Percentiles rank a stretch among this genome's conserved stretches.
Evolutionary conservation across 2,329 filamentous ascomycete species (phyloP).

Genomic region (Ophiobolus disseminans): DNA sequence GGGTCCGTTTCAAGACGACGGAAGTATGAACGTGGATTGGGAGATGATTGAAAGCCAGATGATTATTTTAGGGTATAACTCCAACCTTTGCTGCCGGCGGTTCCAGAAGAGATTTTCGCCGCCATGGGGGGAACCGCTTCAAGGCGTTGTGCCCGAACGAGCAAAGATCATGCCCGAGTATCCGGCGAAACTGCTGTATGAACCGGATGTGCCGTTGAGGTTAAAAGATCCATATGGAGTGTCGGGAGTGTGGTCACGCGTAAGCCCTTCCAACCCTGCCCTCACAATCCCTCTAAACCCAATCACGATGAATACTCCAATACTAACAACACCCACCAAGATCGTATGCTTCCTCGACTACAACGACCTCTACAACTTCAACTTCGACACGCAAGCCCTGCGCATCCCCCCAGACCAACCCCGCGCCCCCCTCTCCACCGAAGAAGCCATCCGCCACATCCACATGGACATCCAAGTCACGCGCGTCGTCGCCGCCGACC

Average conservation of each 20-base stretch:
- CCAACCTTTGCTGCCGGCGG: slow-evolving; percentile 32
- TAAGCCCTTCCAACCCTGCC: slow-evolving; percentile 53
- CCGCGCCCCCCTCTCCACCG: slow-evolving; percentile 63
- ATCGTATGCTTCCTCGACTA: slow-evolving; percentile 55
- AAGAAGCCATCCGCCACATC: slow-evolving; percentile 75
- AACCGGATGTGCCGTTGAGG: slow-evolving; percentile 56
- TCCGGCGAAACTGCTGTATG: slow-evolving; percentile 22
- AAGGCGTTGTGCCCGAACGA: slow-evolving; percentile 32
- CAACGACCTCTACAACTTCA: slow-evolving; percentile 72
- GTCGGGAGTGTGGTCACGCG: slow-evolving; percentile 73
- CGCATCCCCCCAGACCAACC: slow-evolving; percentile 47
- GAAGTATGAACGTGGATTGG: slow-evolving; percentile 72
- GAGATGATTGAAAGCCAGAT: slow-evolving; percentile 79
- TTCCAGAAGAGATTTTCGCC: slow-evolving; percentile 32
- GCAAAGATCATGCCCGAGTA: slow-evolving; percentile 12
- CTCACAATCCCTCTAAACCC: no score
- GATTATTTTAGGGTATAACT: slow-evolving; percentile 71
- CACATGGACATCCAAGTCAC: slow-evolving; percentile 70
- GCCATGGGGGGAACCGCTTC: slow-evolving; percentile 40
- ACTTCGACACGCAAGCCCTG: slow-evolving; percentile 62
- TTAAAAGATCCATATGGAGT: slow-evolving; percentile 73
- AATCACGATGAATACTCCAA: no score
- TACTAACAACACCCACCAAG: slow-evolving; percentile 34
- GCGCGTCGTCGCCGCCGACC: slow-evolving; percentile 64
- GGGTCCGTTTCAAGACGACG: slow-evolving; percentile 75